These are phyloP conservation scores for Castanea crenata DNA, from an alignment of 306 rosid genomes.

Conservation along the genomic window DNA sequence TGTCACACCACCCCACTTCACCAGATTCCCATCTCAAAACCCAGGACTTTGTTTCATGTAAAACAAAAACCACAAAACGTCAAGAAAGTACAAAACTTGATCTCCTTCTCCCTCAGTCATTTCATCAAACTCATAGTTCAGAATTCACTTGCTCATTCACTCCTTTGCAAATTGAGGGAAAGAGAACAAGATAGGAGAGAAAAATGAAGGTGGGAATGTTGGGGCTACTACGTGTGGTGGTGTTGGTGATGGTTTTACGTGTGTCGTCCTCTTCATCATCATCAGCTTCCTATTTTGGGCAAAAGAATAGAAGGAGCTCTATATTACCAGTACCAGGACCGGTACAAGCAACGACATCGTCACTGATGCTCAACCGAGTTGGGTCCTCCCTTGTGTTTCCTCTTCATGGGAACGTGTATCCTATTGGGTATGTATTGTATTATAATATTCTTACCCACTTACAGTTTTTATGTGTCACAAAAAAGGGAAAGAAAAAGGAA, in stretches of 20 bases:
- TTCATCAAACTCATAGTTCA: constrained; percentile 25
- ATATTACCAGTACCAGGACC: constrained; percentile 26
- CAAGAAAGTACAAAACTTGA: neutral
- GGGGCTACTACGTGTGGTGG: constrained; percentile 23
- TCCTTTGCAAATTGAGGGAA: neutral
- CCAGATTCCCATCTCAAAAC: neutral
- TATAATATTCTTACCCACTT: neutral
- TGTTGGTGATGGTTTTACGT: constrained; percentile 29
- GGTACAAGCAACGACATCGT: constrained; percentile 27
- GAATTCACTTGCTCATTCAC: neutral
- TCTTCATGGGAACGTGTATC: constrained; percentile 76
- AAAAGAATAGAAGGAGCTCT: constrained; percentile 41
- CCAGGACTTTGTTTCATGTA: neutral
- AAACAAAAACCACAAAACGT: neutral
- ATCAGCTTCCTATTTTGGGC: constrained; percentile 60
- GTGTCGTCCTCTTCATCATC: constrained; percentile 22
- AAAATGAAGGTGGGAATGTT: constrained; percentile 25
- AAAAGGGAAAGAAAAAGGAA: neutral
- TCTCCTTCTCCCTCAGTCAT: constrained; percentile 27
- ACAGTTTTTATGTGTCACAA: neutral
- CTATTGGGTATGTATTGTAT: constrained; percentile 64
- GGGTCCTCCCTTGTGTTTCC: constrained; percentile 74
- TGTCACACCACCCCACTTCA: neutral
- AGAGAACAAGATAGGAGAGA: constrained; percentile 5
- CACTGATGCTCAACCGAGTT: constrained; percentile 38